Percentiles rank a stretch among this genome's conserved stretches.
Evolutionary conservation across 23 red algal genomes (phyloP).

Genomic region (Agarophyton chilense): DNA sequence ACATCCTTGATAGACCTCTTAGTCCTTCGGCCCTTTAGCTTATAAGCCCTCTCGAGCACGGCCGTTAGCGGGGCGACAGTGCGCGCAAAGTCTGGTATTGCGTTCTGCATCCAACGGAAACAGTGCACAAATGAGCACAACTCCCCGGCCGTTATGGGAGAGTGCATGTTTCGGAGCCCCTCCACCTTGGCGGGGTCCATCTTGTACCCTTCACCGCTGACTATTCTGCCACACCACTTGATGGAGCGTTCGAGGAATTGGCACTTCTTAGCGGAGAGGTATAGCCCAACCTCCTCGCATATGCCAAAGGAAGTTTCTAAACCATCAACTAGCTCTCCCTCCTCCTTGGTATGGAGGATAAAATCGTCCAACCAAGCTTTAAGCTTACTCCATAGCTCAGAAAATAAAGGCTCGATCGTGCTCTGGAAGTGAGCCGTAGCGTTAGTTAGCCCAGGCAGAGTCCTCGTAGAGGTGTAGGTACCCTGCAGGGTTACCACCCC

Average conservation of each 20-base stretch:
- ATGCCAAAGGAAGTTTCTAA: background rate
- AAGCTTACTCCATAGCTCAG: no score
- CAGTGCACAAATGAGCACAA: slow-evolving; percentile 31
- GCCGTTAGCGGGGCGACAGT: no score
- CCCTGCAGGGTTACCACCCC: no score
- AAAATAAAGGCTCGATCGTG: no score
- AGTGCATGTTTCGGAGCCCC: slow-evolving; percentile 9
- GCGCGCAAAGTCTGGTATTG: slow-evolving; percentile 25
- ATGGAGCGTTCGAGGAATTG: background rate
- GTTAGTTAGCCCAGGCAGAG: no score
- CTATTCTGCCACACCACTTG: slow-evolving; percentile 45
- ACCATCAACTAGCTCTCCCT: background rate
- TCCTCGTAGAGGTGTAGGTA: no score
- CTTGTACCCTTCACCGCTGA: background rate
- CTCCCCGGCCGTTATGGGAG: slow-evolving; percentile 15
- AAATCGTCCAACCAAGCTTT: slow-evolving; percentile 66
- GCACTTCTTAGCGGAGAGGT: slow-evolving; percentile 9
- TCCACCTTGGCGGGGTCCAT: slow-evolving; percentile 20
- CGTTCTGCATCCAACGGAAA: slow-evolving; percentile 14
- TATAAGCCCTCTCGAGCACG: slow-evolving; percentile 45
- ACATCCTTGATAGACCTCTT: background rate
- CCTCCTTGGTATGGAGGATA: background rate
- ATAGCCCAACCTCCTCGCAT: background rate
- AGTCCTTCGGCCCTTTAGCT: background rate
- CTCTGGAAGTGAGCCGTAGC: no score